Base-by-base conservation (phyloP, 2,329 filamentous ascomycete species). In the Fusarium palustre region DNA sequence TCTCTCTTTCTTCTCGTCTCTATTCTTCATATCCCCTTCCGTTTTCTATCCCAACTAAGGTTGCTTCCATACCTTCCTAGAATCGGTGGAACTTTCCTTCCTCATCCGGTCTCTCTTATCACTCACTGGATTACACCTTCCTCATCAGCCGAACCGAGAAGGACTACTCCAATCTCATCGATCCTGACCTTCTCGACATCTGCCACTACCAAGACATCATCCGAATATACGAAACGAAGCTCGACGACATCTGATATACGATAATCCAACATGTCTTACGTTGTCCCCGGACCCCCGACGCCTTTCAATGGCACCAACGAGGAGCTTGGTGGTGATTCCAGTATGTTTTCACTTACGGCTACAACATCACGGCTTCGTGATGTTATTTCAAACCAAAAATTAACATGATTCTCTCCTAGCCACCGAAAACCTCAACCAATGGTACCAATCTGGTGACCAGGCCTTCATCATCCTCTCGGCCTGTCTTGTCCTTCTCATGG, bases 401-500 rank as follows among this genome's bases (percentile, higher is more conserved):
- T 66, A 54, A 65, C 61, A 42, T 31, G 24, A 16, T 30, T 33
- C 15, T 56, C 31, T 13, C 39, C 28, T 78, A 97, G 94, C 86
- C 74, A 87, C 84, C 78, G 90, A 93, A 77, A 97, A 98, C 82
- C 81, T 97, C 78, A 98, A 98, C 86, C 93, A 97, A 88, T 97
- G 94, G 93, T 98, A 91, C 82, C 87, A 92, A 73, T 85, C 93
- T 8, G 96, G 96, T 76, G 96, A 99, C 81, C 91, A 94, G 83
- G 93, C 94, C 78, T 98, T 92, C 84, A 98, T 98, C 81, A 86
- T 98, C 80, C 81, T 98, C 75, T 87, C 92, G 64, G 88, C 94
- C 65, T 94, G 92, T 79, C 97, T 98, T 91, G 95, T 98, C 70
- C 83, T 98, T 83, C 83, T 97, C 82, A 99, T 98, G 96, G 86